Evolutionary conservation across 805 yeast genomes (phyloP), one percentile per base, ranked within the genome.

Genomic region (Candida methanosorbosa): DNA sequence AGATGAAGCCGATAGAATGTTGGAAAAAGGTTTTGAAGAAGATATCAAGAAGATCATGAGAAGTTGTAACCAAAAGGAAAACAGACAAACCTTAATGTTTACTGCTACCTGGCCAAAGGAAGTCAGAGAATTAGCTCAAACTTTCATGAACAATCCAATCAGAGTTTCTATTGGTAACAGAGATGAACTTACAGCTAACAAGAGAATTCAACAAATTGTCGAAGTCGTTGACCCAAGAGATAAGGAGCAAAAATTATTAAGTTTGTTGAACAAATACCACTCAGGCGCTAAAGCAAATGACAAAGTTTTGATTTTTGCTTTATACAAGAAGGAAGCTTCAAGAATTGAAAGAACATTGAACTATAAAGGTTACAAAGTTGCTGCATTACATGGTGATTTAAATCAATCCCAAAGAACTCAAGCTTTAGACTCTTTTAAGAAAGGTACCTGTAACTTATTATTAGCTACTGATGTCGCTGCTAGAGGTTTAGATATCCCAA

Each of bases 91-190:
- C 0, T 69, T 92, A 43, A 92, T 92, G 97, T 92, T 92, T 63
- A 90, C 98, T 9, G 99, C 99, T n/a, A 92, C 99, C 1, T 92
- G 98, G 98, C 99, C 99, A n/a, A 84, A 83, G 49, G 95, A 90
- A 63, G 97, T 92, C 24, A 79, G 97, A 54, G 94, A 86, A 43
- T 70, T 92, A 42, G 98, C 98, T 8, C 54, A 77, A 15, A 72
- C 81, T 6, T 92, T 81, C 61, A 83, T 92, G 94, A 74, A 70
- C 17, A 45, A 57, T 20, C 94, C 97, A n/a, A 85, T 86, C 32
- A 87, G 84, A 59, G 83, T 92, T 28, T 78, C 92, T 29, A 82
- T 92, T 53, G 98, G 98, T 50, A 82, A 92, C 58, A 75, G 94
- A 44, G 97, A 90, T 54, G 97, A 90, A 61, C 72, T 92, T 38